A percentile compares a stretch with the other conserved stretches of the same genome.
These are phyloP conservation scores for Globisporangium cylindrosporum DNA, from an alignment of 352 stramenopile species.

Conservation along the genomic window DNA sequence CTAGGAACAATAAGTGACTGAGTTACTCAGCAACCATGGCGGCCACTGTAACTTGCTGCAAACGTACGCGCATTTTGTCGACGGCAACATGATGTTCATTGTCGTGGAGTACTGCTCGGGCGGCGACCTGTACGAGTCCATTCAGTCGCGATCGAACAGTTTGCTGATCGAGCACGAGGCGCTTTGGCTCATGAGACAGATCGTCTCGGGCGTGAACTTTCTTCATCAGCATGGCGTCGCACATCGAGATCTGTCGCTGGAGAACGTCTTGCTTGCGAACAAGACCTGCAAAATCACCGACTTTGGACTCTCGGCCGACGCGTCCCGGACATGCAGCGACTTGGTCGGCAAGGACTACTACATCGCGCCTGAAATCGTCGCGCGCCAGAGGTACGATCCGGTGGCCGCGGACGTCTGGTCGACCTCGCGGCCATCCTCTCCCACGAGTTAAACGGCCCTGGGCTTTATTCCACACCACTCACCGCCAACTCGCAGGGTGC, in stretches of 20 bases:
- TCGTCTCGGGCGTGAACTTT: slow-evolving; percentile 3
- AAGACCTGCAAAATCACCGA: slow-evolving; percentile 47
- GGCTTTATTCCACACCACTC: no score
- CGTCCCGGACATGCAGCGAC: slow-evolving; percentile 10
- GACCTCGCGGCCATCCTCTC: no score
- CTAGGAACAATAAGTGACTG: neutral
- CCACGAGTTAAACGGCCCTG: no score
- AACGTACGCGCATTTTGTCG: no score
- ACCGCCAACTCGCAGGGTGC: no score
- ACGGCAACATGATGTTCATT: no score
- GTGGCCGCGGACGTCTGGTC: slow-evolving; percentile 64
- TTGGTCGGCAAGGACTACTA: slow-evolving; percentile 45
- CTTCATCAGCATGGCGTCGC: slow-evolving; percentile 24
- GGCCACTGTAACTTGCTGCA: no score
- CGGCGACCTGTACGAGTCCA: no score
- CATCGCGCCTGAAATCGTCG: slow-evolving; percentile 57
- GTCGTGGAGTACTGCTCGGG: no score
- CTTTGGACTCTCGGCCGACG: slow-evolving; percentile 36
- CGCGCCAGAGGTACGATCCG: slow-evolving; percentile 43
- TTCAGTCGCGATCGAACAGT: no score
- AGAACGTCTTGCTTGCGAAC: slow-evolving; percentile 50
- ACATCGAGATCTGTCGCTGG: slow-evolving; percentile 56
- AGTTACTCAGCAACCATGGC: neutral
- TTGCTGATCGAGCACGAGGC: no score
- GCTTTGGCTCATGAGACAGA: no score